Evolutionary conservation across 768 basidiomycete species (phyloP).

Genomic region (Strobilomyces dryophilus): DNA sequence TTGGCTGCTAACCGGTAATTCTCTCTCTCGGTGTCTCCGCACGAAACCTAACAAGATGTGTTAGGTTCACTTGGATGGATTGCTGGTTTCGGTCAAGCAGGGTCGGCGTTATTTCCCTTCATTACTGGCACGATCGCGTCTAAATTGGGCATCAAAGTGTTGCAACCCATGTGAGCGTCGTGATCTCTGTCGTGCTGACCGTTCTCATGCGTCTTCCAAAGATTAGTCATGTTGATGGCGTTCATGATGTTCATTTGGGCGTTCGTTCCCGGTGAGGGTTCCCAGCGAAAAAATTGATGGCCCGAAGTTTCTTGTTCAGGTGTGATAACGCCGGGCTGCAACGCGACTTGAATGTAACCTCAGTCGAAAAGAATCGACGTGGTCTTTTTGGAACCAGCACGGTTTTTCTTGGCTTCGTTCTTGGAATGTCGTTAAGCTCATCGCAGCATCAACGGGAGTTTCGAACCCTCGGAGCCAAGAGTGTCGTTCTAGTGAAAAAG

Average conservation of each 20-base stretch:
- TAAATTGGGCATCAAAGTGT: slow-evolving; percentile 45
- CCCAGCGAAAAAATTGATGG: slow-evolving; percentile 15
- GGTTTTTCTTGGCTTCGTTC: too few species aligned
- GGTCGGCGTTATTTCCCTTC: slow-evolving; percentile 69
- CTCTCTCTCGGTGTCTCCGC: neutral
- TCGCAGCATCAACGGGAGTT: too few species aligned
- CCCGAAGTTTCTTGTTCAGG: neutral
- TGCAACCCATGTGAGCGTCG: slow-evolving; percentile 34
- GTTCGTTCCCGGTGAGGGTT: slow-evolving; percentile 32
- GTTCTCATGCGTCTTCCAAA: neutral
- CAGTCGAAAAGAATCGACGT: too few species aligned
- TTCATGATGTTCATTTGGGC: slow-evolving; percentile 40
- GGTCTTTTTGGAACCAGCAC: too few species aligned
- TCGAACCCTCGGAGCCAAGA: too few species aligned
- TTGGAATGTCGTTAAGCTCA: too few species aligned
- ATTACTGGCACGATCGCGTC: slow-evolving; percentile 66
- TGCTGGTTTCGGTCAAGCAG: slow-evolving; percentile 64
- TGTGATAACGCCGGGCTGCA: too few species aligned
- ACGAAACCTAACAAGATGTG: neutral
- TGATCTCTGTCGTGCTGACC: neutral
- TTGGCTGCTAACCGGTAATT: slow-evolving; percentile 54
- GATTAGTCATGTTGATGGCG: slow-evolving; percentile 39
- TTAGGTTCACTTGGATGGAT: slow-evolving; percentile 63
- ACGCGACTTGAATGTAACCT: too few species aligned
- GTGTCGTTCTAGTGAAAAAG: too few species aligned